phyloP scores from a whole-genome alignment of 225 moss, liverwort and hornwort genomes.

The Antitrichia curtipendula region DNA sequence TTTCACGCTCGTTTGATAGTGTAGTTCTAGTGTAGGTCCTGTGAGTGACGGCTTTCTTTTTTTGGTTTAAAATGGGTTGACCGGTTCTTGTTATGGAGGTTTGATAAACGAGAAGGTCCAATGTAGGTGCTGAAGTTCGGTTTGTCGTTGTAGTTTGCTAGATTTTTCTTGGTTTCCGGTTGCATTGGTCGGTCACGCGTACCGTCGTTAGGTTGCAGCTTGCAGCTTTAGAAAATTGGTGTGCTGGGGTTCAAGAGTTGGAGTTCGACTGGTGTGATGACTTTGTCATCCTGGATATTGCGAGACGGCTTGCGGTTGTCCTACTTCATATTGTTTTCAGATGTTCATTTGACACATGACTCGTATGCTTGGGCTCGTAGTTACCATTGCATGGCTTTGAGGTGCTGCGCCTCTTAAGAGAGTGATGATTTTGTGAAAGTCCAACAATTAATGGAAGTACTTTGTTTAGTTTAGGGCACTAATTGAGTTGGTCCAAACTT shows the following conservation, averaged over 20 bases:
- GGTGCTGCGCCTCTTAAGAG: not conserved
- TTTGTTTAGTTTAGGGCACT: not conserved
- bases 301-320: not conserved
- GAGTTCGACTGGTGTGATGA: not conserved
- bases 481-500: not conserved
- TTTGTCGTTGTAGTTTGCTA: not conserved
- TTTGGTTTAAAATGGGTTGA: not conserved
- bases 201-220: not conserved
- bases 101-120: not conserved
- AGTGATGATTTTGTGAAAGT: not conserved
- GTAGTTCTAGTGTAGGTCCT: not conserved
- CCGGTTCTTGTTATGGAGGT: not conserved
- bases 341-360: not conserved
- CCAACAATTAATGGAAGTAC: not conserved
- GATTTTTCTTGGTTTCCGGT: not conserved
- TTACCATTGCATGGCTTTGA: not conserved
- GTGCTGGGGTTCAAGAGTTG: not conserved
- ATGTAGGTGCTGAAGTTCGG: not conserved
- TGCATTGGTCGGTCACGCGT: not conserved
- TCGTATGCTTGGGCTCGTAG: not conserved
- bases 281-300: not conserved
- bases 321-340: not conserved
- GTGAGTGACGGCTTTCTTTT: not conserved
- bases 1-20: not conserved
- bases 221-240: not conserved